Evolutionary conservation across 2,329 filamentous ascomycete species (phyloP).

Genomic region (Cladorrhinum sp.): DNA sequence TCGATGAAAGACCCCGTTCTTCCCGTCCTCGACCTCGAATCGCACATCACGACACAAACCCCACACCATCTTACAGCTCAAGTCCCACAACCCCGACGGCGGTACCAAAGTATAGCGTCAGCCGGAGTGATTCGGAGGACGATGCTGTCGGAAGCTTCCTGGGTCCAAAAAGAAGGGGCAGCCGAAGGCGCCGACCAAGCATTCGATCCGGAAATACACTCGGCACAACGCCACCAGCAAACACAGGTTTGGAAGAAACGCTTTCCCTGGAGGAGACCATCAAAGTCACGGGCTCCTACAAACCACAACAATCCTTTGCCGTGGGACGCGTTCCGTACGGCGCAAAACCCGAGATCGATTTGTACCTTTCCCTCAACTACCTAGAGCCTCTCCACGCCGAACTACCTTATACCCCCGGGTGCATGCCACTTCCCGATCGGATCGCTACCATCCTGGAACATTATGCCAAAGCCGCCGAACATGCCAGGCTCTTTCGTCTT

Average conservation of each 20-base stretch:
- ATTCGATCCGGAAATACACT: constrained; percentile 42
- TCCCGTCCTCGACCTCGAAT: constrained; percentile 42
- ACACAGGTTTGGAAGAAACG: constrained; percentile 35
- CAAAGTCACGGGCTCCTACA: constrained; percentile 55
- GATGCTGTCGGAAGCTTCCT: constrained; percentile 61
- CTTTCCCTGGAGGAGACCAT: constrained; percentile 58
- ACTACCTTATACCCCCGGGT: constrained; percentile 42
- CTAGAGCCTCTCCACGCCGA: constrained; percentile 50
- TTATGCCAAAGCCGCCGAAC: constrained; percentile 57
- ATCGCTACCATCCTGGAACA: constrained; percentile 51
- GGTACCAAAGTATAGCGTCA: constrained; percentile 47
- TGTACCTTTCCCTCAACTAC: constrained; percentile 55
- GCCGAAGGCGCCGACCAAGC: constrained; percentile 42
- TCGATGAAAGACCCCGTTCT: constrained; percentile 53
- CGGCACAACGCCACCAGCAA: constrained; percentile 55
- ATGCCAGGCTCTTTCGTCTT: constrained; percentile 54
- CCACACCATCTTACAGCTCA: constrained; percentile 45
- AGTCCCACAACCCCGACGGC: constrained; percentile 43
- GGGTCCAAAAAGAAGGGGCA: constrained; percentile 41
- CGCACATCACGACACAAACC: constrained; percentile 30
- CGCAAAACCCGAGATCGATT: constrained; percentile 49
- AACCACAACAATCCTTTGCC: constrained; percentile 60
- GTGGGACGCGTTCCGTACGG: constrained; percentile 55
- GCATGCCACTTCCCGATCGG: constrained; percentile 43
- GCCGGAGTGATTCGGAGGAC: constrained; percentile 63